Evolutionary conservation across 2,329 filamentous ascomycete genomes (phyloP).

Genomic region (Aureobasidium zeae): DNA sequence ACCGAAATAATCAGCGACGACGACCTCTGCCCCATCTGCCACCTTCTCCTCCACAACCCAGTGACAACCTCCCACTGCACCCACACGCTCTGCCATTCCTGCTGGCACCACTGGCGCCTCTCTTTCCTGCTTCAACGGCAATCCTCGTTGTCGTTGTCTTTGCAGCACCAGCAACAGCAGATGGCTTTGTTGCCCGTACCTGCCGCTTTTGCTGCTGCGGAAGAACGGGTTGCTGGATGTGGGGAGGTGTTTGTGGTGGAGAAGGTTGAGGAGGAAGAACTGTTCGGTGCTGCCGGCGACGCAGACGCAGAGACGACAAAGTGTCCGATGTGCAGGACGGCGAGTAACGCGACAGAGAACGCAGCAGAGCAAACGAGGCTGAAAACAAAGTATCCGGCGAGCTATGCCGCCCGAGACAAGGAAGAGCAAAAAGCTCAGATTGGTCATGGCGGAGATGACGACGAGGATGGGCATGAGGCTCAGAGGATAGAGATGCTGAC

Average conservation of each 20-base stretch:
- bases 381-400: slow-evolving; percentile 28
- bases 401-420: slow-evolving; percentile 28
- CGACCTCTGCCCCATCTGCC: slow-evolving; percentile 39
- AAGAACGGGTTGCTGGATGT: no score
- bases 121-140: slow-evolving; percentile 19
- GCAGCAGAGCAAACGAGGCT: slow-evolving; percentile 28
- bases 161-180: no score
- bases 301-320: slow-evolving; percentile 5
- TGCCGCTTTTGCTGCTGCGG: no score
- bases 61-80: slow-evolving; percentile 36
- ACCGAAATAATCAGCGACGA: slow-evolving; percentile 21
- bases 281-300: no score
- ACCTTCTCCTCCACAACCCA: slow-evolving; percentile 34
- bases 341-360: slow-evolving; percentile 29
- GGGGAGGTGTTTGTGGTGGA: no score
- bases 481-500: slow-evolving; percentile 32
- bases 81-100: slow-evolving; percentile 36
- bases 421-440: no score
- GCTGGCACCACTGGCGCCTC: slow-evolving; percentile 31
- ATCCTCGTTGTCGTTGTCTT: background rate
- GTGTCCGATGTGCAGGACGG: slow-evolving; percentile 22
- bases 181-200: background rate
- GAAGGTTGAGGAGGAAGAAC: no score
- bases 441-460: no score
- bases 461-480: slow-evolving; percentile 23